Base-by-base conservation (phyloP, 495 filamentous ascomycete genomes). In the Penicillium manginii region DNA sequence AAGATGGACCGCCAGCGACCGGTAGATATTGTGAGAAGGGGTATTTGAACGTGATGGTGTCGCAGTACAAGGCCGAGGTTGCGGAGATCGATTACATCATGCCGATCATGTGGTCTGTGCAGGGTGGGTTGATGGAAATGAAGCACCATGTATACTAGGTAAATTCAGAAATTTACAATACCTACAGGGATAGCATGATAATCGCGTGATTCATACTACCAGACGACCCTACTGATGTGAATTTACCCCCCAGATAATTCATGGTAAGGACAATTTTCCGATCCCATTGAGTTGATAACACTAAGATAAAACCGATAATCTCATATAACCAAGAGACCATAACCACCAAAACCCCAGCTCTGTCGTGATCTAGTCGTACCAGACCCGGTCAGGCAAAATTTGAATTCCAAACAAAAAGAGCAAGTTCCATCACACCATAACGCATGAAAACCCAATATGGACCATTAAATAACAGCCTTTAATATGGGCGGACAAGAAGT, bases 71-170 rank as follows among this genome's bases (percentile, higher is more conserved):
- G 52, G 58, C 66, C 66, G 58, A 64, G 66, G 66, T 55, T 55
- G 59, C 49, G 54, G 45, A 51, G 54, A 57, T 63, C 53, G 59
- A 70, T 70, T 70, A 67, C 67, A 61, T 70, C 67, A 70, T 67
- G 64, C 62, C 57, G 64, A 65, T 67, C 61, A 59, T 60, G 56
- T 61, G 65, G 60, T 47, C 63, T 45, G 59, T 61, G 62, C 59
- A 46, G 33, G 37, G 21, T 60, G 51, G 31, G 35, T 31, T 37
- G 32, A 22, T 42, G 35, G 35, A 15, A n/a, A n/a, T n/a, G n/a
- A n/a, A 12, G 14, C 15, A 40, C 37, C 31, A 33, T 33, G n/a
- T n/a, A n/a, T n/a, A n/a, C n/a, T n/a, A n/a, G n/a, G n/a, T n/a
- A n/a, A n/a, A n/a, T n/a, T n/a, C n/a, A n/a, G n/a, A n/a, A n/a